A percentile compares a stretch with the other conserved stretches of the same genome.
Conservation (phyloP, 2,329 filamentous ascomycete species). For the Colletotrichum spaethianum region DNA sequence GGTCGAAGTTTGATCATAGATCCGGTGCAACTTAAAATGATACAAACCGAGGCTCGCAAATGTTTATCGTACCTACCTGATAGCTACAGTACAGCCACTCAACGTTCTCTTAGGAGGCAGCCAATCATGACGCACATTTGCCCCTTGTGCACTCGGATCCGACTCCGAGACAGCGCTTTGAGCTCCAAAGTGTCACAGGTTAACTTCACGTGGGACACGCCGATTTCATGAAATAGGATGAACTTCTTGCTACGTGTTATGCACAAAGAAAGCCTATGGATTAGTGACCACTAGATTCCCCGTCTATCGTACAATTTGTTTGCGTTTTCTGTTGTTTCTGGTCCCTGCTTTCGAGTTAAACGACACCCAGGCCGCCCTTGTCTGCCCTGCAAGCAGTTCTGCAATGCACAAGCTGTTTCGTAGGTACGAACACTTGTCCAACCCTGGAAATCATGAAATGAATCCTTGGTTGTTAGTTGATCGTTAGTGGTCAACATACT, state of each 20-base stretch:
- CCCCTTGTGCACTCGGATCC: neutral
- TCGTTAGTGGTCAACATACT: conserved; percentile 27
- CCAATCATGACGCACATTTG: neutral
- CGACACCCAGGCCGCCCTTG: neutral
- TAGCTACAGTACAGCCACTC: too few species aligned
- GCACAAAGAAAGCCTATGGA: conserved; percentile 30
- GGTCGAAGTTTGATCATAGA: neutral
- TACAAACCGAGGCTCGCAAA: neutral
- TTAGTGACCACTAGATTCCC: conserved; percentile 26
- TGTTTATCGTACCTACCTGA: too few species aligned
- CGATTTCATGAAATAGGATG: conserved; percentile 7
- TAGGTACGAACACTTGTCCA: conserved; percentile 16
- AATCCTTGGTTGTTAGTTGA: conserved; percentile 37
- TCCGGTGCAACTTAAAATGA: neutral
- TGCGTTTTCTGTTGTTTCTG: conserved; percentile 8
- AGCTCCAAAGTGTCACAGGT: neutral
- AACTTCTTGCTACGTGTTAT: conserved; percentile 20
- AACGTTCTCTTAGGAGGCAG: neutral
- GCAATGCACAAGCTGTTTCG: neutral
- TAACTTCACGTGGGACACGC: neutral
- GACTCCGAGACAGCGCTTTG: conserved; percentile 16
- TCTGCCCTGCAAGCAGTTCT: neutral
- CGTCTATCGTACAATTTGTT: conserved; percentile 34
- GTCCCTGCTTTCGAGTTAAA: neutral
- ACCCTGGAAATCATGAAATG: conserved; percentile 19